These are phyloP conservation scores for Klebsormidium nitens DNA, from an alignment of 139 green algal species.

Conservation along the genomic window DNA sequence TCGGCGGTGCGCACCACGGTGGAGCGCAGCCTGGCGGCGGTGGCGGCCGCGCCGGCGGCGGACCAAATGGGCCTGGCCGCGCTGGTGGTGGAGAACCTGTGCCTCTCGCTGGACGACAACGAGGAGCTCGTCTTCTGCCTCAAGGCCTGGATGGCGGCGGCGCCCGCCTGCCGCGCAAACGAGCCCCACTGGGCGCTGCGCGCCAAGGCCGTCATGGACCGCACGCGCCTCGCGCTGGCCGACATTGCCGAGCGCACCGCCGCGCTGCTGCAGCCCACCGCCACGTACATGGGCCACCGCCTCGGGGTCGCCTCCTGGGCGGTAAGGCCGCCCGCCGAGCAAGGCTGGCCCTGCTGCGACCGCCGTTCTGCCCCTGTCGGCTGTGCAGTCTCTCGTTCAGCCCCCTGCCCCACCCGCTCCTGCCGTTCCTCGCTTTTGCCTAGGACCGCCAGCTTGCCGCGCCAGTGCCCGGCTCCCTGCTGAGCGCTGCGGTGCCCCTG, in stretches of 20 bases:
- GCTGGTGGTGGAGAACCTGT: constrained; percentile 93
- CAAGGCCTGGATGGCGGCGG: constrained; percentile 75
- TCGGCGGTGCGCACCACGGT: constrained; percentile 65
- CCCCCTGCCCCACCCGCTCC: too few relatives aligned
- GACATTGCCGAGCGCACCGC: constrained; percentile 27
- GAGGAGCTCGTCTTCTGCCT: constrained; percentile 96
- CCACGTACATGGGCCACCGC: constrained; percentile 44
- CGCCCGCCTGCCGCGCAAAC: too few relatives aligned
- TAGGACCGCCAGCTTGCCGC: constrained; percentile 1
- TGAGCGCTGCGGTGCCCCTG: constrained; percentile 66
- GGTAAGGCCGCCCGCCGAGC: too few relatives aligned
- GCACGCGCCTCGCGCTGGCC: constrained; percentile 52
- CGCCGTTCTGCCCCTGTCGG: too few relatives aligned
- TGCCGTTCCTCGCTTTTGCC: too few relatives aligned
- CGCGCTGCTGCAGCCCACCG: constrained; percentile 44
- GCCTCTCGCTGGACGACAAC: constrained; percentile 82
- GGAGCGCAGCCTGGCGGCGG: constrained; percentile 53
- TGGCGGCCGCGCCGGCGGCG: background rate
- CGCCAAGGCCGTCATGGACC: constrained; percentile 60
- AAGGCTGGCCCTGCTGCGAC: too few relatives aligned
- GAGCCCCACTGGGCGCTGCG: constrained; percentile 42
- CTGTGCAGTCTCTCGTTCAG: too few relatives aligned
- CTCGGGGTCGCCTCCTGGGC: constrained; percentile 46
- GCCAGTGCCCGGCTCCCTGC: background rate
- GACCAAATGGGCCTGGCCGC: constrained; percentile 72